Percentiles rank a stretch among this genome's conserved stretches.
Evolutionary conservation across 2,329 filamentous ascomycete species (phyloP).

Genomic region (Aquanectria penicillioides): DNA sequence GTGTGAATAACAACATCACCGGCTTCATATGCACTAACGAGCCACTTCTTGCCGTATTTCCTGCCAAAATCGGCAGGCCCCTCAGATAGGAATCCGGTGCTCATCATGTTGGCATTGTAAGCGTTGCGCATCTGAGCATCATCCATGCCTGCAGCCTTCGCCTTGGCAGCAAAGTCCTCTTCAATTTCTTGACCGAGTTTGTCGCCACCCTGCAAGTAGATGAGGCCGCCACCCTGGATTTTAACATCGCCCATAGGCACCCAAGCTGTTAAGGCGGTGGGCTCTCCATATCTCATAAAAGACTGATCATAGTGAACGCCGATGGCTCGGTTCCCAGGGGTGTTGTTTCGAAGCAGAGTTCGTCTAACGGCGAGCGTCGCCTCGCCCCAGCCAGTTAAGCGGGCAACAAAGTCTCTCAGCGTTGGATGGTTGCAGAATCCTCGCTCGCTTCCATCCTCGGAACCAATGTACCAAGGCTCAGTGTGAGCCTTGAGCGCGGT

Average conservation of each 20-base stretch:
- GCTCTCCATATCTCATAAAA: slow-evolving; percentile 65
- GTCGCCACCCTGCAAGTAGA: slow-evolving; percentile 62
- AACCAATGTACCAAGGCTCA: slow-evolving; percentile 57
- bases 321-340: slow-evolving; percentile 65
- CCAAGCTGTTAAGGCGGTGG: slow-evolving; percentile 66
- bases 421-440: slow-evolving; percentile 62
- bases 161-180: slow-evolving; percentile 57
- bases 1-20: slow-evolving; percentile 54
- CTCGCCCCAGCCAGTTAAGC: slow-evolving; percentile 64
- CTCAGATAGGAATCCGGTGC: slow-evolving; percentile 63
- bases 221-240: slow-evolving; percentile 65
- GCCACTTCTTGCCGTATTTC: slow-evolving; percentile 45
- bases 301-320: slow-evolving; percentile 71
- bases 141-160: slow-evolving; percentile 58
- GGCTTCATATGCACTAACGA: slow-evolving; percentile 52
- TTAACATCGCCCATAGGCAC: slow-evolving; percentile 65
- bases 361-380: slow-evolving; percentile 53
- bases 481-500: slow-evolving; percentile 64
- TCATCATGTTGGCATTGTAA: slow-evolving; percentile 71
- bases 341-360: slow-evolving; percentile 66
- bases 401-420: slow-evolving; percentile 59
- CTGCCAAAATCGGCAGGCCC: slow-evolving; percentile 52
- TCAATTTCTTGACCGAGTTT: slow-evolving; percentile 60
- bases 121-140: slow-evolving; percentile 62
- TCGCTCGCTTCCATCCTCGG: slow-evolving; percentile 15